Conservation (phyloP, 805 yeast species). For the Starmerella tilneyi region DNA sequence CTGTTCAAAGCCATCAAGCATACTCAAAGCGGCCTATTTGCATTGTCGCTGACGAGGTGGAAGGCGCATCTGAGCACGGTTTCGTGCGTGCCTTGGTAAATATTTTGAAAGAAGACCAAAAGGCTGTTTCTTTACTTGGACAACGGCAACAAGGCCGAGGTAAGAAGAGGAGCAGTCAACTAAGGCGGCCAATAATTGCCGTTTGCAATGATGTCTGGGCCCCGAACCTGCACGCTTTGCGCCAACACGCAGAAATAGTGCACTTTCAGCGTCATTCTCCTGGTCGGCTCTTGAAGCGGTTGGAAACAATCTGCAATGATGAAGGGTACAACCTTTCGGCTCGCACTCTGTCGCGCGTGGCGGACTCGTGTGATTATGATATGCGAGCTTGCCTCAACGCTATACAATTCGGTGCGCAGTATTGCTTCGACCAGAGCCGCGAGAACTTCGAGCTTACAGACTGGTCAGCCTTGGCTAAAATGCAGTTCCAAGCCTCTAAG, state of each 20-base stretch:
- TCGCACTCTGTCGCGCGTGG: slow-evolving; percentile 50
- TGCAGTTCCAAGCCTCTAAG: slow-evolving; percentile 49
- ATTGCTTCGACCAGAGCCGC: neutral
- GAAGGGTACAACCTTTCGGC: slow-evolving; percentile 46
- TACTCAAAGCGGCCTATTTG: slow-evolving; percentile 61
- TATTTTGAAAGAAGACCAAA: slow-evolving; percentile 16
- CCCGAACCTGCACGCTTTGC: slow-evolving; percentile 59
- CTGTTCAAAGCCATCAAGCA: slow-evolving; percentile 43
- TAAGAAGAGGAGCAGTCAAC: slow-evolving; percentile 14
- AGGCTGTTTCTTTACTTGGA: slow-evolving; percentile 1
- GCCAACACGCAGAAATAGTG: slow-evolving; percentile 64
- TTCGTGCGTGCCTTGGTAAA: slow-evolving; percentile 20
- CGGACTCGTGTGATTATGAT: slow-evolving; percentile 68
- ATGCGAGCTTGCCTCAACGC: slow-evolving; percentile 75
- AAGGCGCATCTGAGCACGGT: slow-evolving; percentile 61
- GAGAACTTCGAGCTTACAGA: slow-evolving; percentile 13
- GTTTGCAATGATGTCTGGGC: slow-evolving; percentile 83
- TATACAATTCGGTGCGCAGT: slow-evolving; percentile 50
- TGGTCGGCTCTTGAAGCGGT: slow-evolving; percentile 38
- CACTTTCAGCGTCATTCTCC: slow-evolving; percentile 51
- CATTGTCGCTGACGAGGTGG: slow-evolving; percentile 80
- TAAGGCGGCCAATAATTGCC: slow-evolving; percentile 80
- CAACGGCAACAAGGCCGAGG: slow-evolving; percentile 1
- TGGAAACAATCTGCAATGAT: slow-evolving; percentile 41
- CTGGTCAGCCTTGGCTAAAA: slow-evolving; percentile 49